Base-by-base conservation (phyloP, 2,329 filamentous ascomycete species). In the Blastomyces emzantsi region DNA sequence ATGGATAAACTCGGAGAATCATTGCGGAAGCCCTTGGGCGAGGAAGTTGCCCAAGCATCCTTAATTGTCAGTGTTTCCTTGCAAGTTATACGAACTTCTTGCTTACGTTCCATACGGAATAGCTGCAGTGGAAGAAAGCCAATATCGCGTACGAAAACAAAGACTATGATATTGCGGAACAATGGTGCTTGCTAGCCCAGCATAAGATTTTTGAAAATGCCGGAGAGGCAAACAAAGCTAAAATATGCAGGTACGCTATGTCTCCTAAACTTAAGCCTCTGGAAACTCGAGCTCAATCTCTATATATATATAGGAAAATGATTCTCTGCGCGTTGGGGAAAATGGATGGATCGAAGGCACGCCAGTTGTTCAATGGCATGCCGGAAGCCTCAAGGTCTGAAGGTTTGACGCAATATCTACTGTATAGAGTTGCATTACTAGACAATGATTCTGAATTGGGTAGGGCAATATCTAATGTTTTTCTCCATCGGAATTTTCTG, bases 71-170 rank as follows among this genome's bases (percentile, higher is more conserved):
- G 72, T 66, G 15, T 55, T 3, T 41, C 62, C 8, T 62, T 49
- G 28, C 25, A 58, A 60, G 47, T 49, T 60, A n/a, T 52, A 33
- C 28, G 57, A 61, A 65, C 13, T 55, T 28, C 47, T 15, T 5
- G 28, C 43, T 60, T 45, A 67, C 62, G 63, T 62, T 17, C 5
- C 9, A 58, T 15, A 30, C 19, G 9, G 36, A 43, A 28, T 63
- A 93, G 89, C 74, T 96, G 3, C 76, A 96, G 3, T 97, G 92
- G 91, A 94, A 91, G 74, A 83, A 82, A 33, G 79, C 90, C n/a
- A 88, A 92, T 61, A 75, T 79, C 0, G 78, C 79, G 17, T 85
- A 84, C 66, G 76, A 75, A 0, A 79, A 83, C 41, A 77, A 80
- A 1, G 76, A 85, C 19, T 83, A 82, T 62, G 77, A 80, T 2